These are phyloP conservation scores for Benincasa hispida DNA, from an alignment of 306 rosid genomes.

Conservation along the genomic window DNA sequence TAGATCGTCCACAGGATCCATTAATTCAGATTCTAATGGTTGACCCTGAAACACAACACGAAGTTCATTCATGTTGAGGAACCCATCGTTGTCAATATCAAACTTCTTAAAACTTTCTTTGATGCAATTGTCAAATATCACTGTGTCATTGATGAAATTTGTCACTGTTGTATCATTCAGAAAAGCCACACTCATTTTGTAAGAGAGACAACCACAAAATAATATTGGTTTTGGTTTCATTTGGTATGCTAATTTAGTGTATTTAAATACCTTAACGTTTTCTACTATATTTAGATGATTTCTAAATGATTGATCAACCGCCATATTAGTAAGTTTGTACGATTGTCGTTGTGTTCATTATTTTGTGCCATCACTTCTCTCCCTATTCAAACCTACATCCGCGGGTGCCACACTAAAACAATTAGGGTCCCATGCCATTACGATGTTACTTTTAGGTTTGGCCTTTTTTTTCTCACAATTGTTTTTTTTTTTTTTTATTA, in stretches of 20 bases:
- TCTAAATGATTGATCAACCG: background rate
- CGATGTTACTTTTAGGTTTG: too few species aligned
- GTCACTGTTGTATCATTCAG: background rate
- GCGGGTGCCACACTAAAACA: background rate
- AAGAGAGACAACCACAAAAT: background rate
- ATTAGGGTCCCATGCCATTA: background rate
- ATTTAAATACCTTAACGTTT: background rate
- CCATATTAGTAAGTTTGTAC: background rate
- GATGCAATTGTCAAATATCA: background rate
- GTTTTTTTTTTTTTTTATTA: too few species aligned
- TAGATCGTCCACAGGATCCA: background rate
- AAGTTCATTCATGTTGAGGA: background rate
- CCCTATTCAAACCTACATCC: background rate
- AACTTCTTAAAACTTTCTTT: background rate
- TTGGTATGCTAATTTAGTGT: background rate
- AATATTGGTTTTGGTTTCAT: background rate
- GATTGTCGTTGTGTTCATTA: background rate
- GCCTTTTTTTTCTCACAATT: too few species aligned
- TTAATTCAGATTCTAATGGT: background rate
- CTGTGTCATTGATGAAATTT: background rate
- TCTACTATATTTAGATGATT: background rate
- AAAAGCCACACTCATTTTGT: background rate
- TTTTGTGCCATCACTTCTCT: background rate
- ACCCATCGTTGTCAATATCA: background rate
- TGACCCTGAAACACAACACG: background rate